phyloP scores from a whole-genome alignment of 441 rosid species.

The Euphorbia schlechtendalii region DNA sequence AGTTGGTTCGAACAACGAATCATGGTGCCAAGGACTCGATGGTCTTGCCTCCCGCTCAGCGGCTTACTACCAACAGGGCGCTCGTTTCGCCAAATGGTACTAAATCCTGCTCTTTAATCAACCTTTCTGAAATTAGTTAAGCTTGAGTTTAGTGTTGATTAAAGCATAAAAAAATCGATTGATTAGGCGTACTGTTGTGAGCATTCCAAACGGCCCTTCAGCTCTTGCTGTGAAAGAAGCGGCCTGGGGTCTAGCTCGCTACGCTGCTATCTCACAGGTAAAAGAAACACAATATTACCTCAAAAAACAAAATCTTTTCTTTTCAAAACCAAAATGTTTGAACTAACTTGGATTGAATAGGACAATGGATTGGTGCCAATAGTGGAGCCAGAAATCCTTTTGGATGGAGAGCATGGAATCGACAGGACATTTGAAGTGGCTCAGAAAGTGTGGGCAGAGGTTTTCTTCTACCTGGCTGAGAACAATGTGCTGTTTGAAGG shows the following conservation, averaged over 20 bases:
- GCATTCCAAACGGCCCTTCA: conserved; percentile 95
- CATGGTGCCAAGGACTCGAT: too few species aligned
- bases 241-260: conserved; percentile 98
- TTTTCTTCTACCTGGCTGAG: conserved; percentile 86
- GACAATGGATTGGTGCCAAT: conserved; percentile 91
- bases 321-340: background rate
- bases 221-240: conserved; percentile 94
- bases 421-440: conserved; percentile 89
- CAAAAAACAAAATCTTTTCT: too few species aligned
- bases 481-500: conserved; percentile 89
- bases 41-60: conserved; percentile 83
- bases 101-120: too few species aligned
- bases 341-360: conserved; percentile 26
- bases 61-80: conserved; percentile 94
- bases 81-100: conserved; percentile 96
- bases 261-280: conserved; percentile 87
- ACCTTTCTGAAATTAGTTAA: too few species aligned
- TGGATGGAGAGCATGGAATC: conserved; percentile 82
- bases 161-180: too few species aligned
- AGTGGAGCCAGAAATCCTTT: conserved; percentile 94
- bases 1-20: conserved; percentile 71
- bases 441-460: conserved; percentile 86
- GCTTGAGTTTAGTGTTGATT: too few species aligned
- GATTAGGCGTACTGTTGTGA: conserved; percentile 89
- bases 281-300: too few species aligned